Evolutionary conservation across 495 filamentous ascomycete species (phyloP), one percentile per base, ranked within the genome.

Genomic region (Pyrenula aspistea): DNA sequence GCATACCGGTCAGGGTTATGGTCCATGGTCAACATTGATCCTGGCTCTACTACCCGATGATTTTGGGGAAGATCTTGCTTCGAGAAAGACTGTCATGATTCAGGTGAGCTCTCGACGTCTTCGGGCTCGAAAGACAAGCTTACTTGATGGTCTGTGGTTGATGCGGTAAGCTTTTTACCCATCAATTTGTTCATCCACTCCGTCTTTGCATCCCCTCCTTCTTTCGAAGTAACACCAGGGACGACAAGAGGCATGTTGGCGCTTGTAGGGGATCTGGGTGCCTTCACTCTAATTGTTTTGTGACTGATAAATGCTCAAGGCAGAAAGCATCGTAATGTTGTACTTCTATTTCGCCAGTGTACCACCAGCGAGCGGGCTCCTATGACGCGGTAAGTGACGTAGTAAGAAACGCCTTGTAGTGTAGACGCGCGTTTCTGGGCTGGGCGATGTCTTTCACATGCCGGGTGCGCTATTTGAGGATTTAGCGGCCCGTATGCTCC

Each of bases 211-310:
- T 78, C 73, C 54, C 63, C 65, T 55, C 68, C 73, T 56, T 65
- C 61, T 48, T 70, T 65, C 68, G 74, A 77, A 64, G 75, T 79
- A 72, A 90, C 72, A 64, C 82, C 86, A 12, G 87, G 87, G 19
- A 91, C 80, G 64, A 92, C 83, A 71, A 92, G 87, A 76, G 88
- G 88, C 88, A 92, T 92, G 48, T 63, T 85, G 76, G 55, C n/a
- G n/a, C n/a, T n/a, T n/a, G n/a, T n/a, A n/a, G n/a, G n/a, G n/a
- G n/a, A n/a, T n/a, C n/a, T n/a, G n/a, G n/a, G n/a, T n/a, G n/a
- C n/a, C n/a, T n/a, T n/a, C n/a, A n/a, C n/a, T n/a, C n/a, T n/a
- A n/a, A n/a, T n/a, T n/a, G n/a, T n/a, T n/a, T n/a, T n/a, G n/a
- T n/a, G n/a, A n/a, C n/a, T n/a, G n/a, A n/a, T n/a, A n/a, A n/a